phyloP scores from a whole-genome alignment of 2,329 filamentous ascomycete genomes.

The Penicillium sclerotiorum region DNA sequence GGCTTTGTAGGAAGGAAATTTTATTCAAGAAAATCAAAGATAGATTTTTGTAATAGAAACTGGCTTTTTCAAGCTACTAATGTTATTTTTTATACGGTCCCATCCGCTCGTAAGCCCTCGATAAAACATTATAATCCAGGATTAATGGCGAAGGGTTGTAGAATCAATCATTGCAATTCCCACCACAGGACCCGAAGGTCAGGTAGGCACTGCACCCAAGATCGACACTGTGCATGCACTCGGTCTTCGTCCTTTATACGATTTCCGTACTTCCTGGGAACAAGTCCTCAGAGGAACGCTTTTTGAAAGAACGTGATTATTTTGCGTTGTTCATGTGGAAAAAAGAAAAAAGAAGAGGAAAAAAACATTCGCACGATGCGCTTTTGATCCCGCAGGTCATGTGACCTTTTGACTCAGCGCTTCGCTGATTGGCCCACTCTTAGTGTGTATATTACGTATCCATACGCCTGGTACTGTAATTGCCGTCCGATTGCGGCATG shows the following conservation, averaged over 20 bases:
- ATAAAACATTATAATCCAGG: background rate
- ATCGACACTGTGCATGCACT: slow-evolving; percentile 50
- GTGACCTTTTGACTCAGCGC: slow-evolving; percentile 13
- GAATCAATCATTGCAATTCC: slow-evolving; percentile 63
- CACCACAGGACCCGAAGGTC: slow-evolving; percentile 47
- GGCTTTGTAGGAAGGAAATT: background rate
- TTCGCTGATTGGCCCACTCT: background rate
- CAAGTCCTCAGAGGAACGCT: slow-evolving; percentile 59
- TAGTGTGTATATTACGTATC: slow-evolving; percentile 12
- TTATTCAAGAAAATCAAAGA: slow-evolving; percentile 3
- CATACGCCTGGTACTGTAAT: slow-evolving; percentile 4
- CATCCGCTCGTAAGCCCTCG: background rate
- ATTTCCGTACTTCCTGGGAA: slow-evolving; percentile 61
- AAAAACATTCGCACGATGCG: slow-evolving; percentile 17
- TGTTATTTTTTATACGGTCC: no score
- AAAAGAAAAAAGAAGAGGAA: slow-evolving; percentile 36
- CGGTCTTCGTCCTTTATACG: slow-evolving; percentile 60
- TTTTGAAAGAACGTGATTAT: slow-evolving; percentile 56
- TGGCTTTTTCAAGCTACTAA: no score
- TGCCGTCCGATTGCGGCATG: slow-evolving; percentile 25
- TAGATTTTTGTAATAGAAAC: slow-evolving; percentile 1
- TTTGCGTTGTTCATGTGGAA: slow-evolving; percentile 61
- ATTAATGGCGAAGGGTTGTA: slow-evolving; percentile 40
- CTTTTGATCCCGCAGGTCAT: slow-evolving; percentile 19
- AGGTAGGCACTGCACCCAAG: slow-evolving; percentile 61